A percentile compares a stretch with the other conserved stretches of the same genome.
Evolutionary conservation across 78 protist genomes (phyloP).

Genomic region (Dictyostelium purpureum): DNA sequence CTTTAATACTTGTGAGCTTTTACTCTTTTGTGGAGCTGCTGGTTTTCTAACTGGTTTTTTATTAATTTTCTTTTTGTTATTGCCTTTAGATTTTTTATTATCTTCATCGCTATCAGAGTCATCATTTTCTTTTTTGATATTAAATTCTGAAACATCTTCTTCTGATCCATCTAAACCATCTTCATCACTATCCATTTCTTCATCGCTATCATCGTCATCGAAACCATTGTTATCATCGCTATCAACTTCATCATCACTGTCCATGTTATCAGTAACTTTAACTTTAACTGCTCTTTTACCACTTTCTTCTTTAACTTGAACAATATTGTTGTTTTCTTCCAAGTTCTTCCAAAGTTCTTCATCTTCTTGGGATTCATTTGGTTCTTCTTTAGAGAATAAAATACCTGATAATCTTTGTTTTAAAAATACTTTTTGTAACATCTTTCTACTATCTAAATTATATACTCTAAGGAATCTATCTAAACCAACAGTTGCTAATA

Average conservation of each 20-base stretch:
- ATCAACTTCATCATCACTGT: background rate
- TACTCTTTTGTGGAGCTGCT: background rate
- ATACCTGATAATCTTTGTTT: conserved; percentile 34
- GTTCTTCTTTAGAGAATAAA: conserved; percentile 36
- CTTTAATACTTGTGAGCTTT: background rate
- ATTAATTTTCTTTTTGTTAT: background rate
- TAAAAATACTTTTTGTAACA: conserved; percentile 24
- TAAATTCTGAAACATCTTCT: background rate
- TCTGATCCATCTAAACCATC: conserved; percentile 1
- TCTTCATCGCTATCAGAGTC: background rate
- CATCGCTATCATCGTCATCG: background rate
- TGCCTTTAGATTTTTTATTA: no score
- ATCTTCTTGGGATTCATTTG: conserved; percentile 20
- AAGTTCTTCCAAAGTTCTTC: conserved; percentile 13
- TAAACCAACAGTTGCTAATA: conserved; percentile 34
- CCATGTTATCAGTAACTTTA: background rate
- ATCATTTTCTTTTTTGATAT: background rate
- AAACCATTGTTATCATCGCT: background rate
- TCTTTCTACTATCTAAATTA: conserved; percentile 1
- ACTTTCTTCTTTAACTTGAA: background rate
- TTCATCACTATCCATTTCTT: background rate
- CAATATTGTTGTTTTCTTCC: background rate
- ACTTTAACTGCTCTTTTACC: background rate
- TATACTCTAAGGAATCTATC: conserved; percentile 45
- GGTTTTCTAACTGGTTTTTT: conserved; percentile 4